Base-by-base conservation (phyloP, 2,329 filamentous ascomycete genomes). In the Fusarium penzigii region DNA sequence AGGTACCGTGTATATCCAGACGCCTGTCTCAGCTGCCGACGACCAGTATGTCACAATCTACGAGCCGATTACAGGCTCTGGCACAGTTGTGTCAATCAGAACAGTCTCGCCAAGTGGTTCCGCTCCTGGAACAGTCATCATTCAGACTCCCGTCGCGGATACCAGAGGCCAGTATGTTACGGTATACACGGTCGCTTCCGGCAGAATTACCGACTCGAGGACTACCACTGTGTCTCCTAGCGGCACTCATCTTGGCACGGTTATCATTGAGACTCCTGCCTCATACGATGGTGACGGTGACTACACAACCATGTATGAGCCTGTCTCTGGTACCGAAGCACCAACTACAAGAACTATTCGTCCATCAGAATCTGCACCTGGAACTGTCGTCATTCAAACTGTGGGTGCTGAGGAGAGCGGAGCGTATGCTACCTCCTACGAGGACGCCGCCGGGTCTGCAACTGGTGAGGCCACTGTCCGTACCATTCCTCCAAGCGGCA, bases 251-350 rank as follows among this genome's bases (percentile, higher is more conserved):
- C 48, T 56, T 12, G 56, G 56, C 1, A 58, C 56, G 1, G 39
- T 59, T 6, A 47, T 58, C 6, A 16, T 58, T 1, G 48, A 53
- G 9, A 58, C 52, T 0, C 49, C 55, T 10, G 42, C 16, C 1
- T 17, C 11, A 1, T 36, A 17, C 2, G 29, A 38, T 29, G 36
- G 12, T 17, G 17, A 9, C n/a, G 17, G 2, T 25, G 20, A 25
- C 29, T 42, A 6, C 32, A 25, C 32, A 36, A 36, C 32, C 32
- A 36, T 36, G 3, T 36, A 36, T 36, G 32, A 36, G 13, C 32
- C 32, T 36, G 32, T 9, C 10, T 36, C 32, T 14, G 32, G 32
- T 5, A 36, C 32, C 32, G 32, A 11, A 11, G 10, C 32, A 14
- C 10, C 32, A 36, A 36, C 32, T 11, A 36, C 32, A 11, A 36